These are phyloP conservation scores for Leccinum broughii DNA, from an alignment of 768 basidiomycete genomes.

Conservation along the genomic window DNA sequence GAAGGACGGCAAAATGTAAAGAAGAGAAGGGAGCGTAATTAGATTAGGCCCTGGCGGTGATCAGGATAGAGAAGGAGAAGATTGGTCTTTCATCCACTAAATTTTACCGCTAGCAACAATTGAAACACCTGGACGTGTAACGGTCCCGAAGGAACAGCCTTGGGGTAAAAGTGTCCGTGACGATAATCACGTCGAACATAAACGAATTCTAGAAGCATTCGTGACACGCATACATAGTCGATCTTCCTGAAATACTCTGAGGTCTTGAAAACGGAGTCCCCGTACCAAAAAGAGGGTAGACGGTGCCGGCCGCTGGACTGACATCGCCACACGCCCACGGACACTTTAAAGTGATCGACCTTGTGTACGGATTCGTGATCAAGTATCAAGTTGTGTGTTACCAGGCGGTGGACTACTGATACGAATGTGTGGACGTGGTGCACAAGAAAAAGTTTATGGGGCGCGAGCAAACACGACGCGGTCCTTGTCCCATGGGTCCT, in stretches of 20 bases:
- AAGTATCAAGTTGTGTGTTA: slow-evolving; percentile 13
- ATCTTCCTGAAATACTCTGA: slow-evolving; percentile 2
- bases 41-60: slow-evolving; percentile 1
- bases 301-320: slow-evolving; percentile 11
- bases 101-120: slow-evolving; percentile 20
- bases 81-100: neutral
- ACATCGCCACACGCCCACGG: slow-evolving; percentile 4
- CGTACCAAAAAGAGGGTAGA: slow-evolving; percentile 7
- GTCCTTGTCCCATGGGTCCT: slow-evolving; percentile 75
- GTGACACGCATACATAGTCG: neutral
- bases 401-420: slow-evolving; percentile 16
- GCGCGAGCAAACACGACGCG: slow-evolving; percentile 66
- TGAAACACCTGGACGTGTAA: slow-evolving; percentile 14
- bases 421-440: neutral
- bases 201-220: neutral
- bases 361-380: neutral
- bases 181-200: slow-evolving; percentile 16
- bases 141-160: neutral
- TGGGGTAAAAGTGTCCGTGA: slow-evolving; percentile 1
- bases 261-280: slow-evolving; percentile 7
- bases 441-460: slow-evolving; percentile 26
- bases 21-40: neutral
- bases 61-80: neutral
- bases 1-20: slow-evolving; percentile 30
- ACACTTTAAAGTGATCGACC: slow-evolving; percentile 7